Percentiles rank a stretch among this genome's conserved stretches.
Conservation (phyloP, 108 stramenopile genomes). For the Skeletonema tropicum region DNA sequence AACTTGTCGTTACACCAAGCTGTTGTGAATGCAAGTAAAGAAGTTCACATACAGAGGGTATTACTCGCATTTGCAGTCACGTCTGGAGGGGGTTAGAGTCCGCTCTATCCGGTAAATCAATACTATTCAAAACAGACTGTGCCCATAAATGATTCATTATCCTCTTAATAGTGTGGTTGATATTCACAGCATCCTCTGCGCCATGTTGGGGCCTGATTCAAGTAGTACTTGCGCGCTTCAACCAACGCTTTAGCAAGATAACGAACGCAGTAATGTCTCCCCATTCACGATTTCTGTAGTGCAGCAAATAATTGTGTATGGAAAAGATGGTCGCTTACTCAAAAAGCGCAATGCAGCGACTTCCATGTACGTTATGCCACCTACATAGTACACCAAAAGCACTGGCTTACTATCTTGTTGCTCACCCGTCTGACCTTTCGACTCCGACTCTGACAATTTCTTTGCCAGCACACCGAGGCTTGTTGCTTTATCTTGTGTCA, state of each 20-base stretch:
- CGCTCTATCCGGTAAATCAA: too few species aligned
- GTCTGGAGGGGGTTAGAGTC: too few species aligned
- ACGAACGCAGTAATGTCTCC: slow-evolving; percentile 57
- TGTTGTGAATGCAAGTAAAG: too few species aligned
- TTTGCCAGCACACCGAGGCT: slow-evolving; percentile 61
- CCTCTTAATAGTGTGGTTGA: too few species aligned
- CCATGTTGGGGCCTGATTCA: too few species aligned
- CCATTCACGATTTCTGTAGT: slow-evolving; percentile 84
- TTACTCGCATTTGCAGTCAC: too few species aligned
- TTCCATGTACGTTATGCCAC: slow-evolving; percentile 95
- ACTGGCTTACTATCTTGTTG: slow-evolving; percentile 62
- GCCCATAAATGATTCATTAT: too few species aligned
- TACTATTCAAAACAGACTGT: too few species aligned
- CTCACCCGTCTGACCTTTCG: neutral
- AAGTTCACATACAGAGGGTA: too few species aligned
- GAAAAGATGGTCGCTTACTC: slow-evolving; percentile 71
- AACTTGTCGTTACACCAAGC: too few species aligned
- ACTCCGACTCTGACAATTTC: slow-evolving; percentile 10
- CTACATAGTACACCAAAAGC: slow-evolving; percentile 87
- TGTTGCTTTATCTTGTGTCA: slow-evolving; percentile 41
- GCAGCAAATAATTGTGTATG: slow-evolving; percentile 69
- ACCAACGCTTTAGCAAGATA: slow-evolving; percentile 36
- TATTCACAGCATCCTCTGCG: too few species aligned
- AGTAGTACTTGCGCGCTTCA: too few species aligned
- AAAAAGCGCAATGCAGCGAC: slow-evolving; percentile 92